Evolutionary conservation across 2,329 filamentous ascomycete genomes (phyloP), one percentile per base, ranked within the genome.

Genomic region (Ascochyta rabiei): DNA sequence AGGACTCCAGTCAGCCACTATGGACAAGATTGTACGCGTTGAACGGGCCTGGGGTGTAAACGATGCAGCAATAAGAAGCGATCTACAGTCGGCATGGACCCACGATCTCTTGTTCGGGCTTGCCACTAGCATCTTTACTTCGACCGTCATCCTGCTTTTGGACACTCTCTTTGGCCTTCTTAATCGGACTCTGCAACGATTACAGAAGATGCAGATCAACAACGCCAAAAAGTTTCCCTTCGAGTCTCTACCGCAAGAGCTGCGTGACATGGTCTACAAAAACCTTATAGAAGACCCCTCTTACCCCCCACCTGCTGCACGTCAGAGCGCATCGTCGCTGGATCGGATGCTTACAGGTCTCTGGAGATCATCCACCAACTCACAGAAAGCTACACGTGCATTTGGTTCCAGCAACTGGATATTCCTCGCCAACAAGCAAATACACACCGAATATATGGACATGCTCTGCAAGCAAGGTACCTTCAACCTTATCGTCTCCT

Each of bases 371-470:
- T 18, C 48, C 1, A 48, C 30, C 8, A 37, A 26, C 13, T 6
- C 30, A 7, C 43, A 33, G 10, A 39, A 35, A 3, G 13, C 37
- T n/a, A 13, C 35, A 16, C 30, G 18, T 6, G 33, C 38, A 40
- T 21, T 21, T 3, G 45, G 34, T n/a, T 19, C 39, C 7, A 42
- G 54, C 19, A 53, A 41, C 12, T 53, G 54, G 48, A 45, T 59
- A 4, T 31, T 59, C 13, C 56, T 59, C 3, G 44, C 48, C 12
- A 59, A 56, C 37, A 56, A 56, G 41, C 73, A 75, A 48, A 54
- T 75, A 15, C 57, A 75, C 42, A 33, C 38, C 4, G 74, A 76
- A 47, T 76, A 68, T 60, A 73, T 68, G 59, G 67, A 72, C 30
- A 50, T 73, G 33, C 45, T 74, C 31, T 70, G 67, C 59, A 74